A percentile compares a stretch with the other conserved stretches of the same genome.
phyloP scores from a whole-genome alignment of 345 rosid species.

The Arabidopsis arenosa region DNA sequence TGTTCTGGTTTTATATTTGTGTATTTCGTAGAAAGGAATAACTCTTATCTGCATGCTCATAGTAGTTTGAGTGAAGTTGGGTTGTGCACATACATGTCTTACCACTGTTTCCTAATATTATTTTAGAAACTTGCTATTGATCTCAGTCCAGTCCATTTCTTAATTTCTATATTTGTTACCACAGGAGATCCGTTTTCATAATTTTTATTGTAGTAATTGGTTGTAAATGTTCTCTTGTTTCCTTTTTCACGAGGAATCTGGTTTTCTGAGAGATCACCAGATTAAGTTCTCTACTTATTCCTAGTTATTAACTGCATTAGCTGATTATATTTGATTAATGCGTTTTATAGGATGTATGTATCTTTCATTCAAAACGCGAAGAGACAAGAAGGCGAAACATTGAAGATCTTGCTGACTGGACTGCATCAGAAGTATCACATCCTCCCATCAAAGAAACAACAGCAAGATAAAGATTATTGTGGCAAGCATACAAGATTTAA shows the following conservation, averaged over 20 bases:
- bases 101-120: neutral
- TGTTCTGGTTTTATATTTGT: conserved; percentile 1
- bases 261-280: conserved; percentile 6
- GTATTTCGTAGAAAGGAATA: too few relatives aligned
- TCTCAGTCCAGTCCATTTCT: neutral
- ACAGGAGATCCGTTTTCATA: neutral
- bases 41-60: too few relatives aligned
- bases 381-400: conserved; percentile 51
- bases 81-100: conserved; percentile 11
- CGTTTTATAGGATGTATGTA: conserved; percentile 66
- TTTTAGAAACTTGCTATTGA: neutral
- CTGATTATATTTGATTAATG: conserved; percentile 20
- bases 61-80: conserved; percentile 26
- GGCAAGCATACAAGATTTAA: conserved; percentile 72
- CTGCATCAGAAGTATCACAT: conserved; percentile 51
- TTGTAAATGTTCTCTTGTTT: conserved; percentile 17
- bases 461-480: conserved; percentile 57
- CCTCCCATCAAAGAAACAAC: conserved; percentile 52
- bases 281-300: conserved; percentile 16
- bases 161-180: neutral
- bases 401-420: conserved; percentile 50
- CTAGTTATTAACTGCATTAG: conserved; percentile 8
- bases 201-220: conserved; percentile 4
- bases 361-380: conserved; percentile 63
- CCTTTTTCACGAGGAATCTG: neutral